phyloP scores from a whole-genome alignment of 1,284 basidiomycete species.

The Singerocomus inundabilis region DNA sequence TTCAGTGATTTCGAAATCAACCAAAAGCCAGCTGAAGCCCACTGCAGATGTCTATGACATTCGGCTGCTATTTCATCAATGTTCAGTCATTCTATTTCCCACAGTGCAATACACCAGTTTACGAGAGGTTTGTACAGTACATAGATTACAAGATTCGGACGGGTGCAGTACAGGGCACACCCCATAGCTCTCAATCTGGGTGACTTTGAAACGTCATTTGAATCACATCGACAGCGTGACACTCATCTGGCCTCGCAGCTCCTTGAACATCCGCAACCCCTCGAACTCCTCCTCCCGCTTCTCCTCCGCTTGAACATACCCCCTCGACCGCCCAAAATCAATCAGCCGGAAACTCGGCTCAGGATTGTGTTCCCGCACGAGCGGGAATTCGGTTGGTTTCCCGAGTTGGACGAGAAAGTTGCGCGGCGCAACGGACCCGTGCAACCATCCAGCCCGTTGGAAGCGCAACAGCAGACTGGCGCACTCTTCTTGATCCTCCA shows the following conservation, averaged over 20 bases:
- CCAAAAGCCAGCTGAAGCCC: no score
- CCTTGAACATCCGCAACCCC: slow-evolving; percentile 4
- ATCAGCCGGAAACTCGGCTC: slow-evolving; percentile 39
- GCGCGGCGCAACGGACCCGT: slow-evolving; percentile 36
- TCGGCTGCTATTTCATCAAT: no score
- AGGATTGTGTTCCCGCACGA: slow-evolving; percentile 5
- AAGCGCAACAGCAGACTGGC: slow-evolving; percentile 35
- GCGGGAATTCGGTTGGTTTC: slow-evolving; percentile 35
- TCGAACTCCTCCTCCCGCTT: neutral
- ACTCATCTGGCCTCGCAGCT: neutral
- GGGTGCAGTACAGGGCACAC: no score
- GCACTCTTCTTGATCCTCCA: slow-evolving; percentile 33
- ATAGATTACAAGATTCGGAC: no score
- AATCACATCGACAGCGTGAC: no score
- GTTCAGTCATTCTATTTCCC: no score
- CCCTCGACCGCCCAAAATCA: slow-evolving; percentile 36
- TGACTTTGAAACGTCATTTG: no score
- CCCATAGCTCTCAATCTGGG: no score
- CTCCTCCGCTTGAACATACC: slow-evolving; percentile 14
- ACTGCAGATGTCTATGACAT: no score
- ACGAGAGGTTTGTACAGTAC: no score
- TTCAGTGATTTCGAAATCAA: no score
- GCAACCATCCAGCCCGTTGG: slow-evolving; percentile 33
- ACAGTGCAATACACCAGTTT: no score
- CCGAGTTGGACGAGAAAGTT: slow-evolving; percentile 37